A percentile compares a stretch with the other conserved stretches of the same genome.
Conservation (phyloP, 345 rosid genomes). For the Pistacia vera region DNA sequence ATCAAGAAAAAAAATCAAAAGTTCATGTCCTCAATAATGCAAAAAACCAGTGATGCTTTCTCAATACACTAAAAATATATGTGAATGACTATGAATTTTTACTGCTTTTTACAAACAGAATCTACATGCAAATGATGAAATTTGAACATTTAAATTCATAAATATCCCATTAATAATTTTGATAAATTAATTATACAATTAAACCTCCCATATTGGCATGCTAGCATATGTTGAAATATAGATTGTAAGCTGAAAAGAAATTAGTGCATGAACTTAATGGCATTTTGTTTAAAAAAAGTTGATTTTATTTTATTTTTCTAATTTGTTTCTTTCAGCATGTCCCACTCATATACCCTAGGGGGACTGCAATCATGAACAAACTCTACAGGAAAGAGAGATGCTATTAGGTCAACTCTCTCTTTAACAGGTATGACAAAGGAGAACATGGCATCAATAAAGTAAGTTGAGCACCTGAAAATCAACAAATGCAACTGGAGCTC, state of each 20-base stretch:
- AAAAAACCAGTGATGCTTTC: too few species aligned
- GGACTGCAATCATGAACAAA: not conserved
- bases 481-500: slow-evolving; percentile 86
- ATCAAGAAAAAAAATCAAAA: too few species aligned
- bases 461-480: slow-evolving; percentile 70
- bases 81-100: not conserved
- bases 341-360: not conserved
- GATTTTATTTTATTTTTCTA: not conserved
- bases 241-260: not conserved
- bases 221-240: not conserved
- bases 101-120: not conserved
- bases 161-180: not conserved
- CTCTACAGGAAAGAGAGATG: not conserved
- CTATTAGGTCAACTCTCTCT: not conserved
- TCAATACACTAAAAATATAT: not conserved
- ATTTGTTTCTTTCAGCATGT: not conserved
- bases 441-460: not conserved
- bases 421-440: not conserved
- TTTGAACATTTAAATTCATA: not conserved
- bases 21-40: not conserved
- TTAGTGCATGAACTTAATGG: not conserved
- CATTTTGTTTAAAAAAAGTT: not conserved
- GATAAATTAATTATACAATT: not conserved
- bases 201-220: not conserved
- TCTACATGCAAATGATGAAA: slow-evolving; percentile 3